Evolutionary conservation across 495 filamentous ascomycete species (phyloP), one percentile per base, ranked within the genome.

Genomic region (Neurospora sp.): DNA sequence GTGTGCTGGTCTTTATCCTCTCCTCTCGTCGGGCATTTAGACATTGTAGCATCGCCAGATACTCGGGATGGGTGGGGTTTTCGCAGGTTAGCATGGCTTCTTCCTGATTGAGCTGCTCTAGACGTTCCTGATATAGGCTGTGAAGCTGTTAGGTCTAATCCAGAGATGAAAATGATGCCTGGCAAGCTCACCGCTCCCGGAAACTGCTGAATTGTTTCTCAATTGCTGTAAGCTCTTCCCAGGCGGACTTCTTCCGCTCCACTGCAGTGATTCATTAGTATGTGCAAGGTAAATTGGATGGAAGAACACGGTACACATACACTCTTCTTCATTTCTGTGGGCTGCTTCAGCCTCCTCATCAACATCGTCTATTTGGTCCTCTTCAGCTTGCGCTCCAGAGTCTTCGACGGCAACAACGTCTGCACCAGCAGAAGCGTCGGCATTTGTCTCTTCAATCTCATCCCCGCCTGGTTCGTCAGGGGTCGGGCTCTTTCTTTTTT

Each of bases 121-220:
- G 86, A 73, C 92, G 89, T 78, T 98, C 94, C 74, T 96, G 91
- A 79, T 92, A 95, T 38, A 97, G 88, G 73, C 93, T 98, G 74
- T 72, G 53, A 53, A 72, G 59, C 7, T 12, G 70, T 79, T 73
- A 81, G 76, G 39, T 35, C 20, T 41, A 14, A n/a, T 69, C 39
- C 35, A 7, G 5, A 35, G 20, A 42, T 38, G 12, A 69, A 18
- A 12, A 65, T 6, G 53, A 61, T 37, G 14, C 1, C 53, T 70
- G 27, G 39, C 9, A 38, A 38, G 75, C 90, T 83, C 82, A 97
- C 94, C 92, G 93, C 76, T 97, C 93, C 76, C 93, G 88, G 76
- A 97, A 91, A 35, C 89, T 88, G 73, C 90, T 89, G 81, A 97
- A 98, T 74, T 94, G 90, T 77, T 88, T 89, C 80, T 98, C 95